Conservation (phyloP, 2,329 filamentous ascomycete genomes). For the Fusarium bactridioides region DNA sequence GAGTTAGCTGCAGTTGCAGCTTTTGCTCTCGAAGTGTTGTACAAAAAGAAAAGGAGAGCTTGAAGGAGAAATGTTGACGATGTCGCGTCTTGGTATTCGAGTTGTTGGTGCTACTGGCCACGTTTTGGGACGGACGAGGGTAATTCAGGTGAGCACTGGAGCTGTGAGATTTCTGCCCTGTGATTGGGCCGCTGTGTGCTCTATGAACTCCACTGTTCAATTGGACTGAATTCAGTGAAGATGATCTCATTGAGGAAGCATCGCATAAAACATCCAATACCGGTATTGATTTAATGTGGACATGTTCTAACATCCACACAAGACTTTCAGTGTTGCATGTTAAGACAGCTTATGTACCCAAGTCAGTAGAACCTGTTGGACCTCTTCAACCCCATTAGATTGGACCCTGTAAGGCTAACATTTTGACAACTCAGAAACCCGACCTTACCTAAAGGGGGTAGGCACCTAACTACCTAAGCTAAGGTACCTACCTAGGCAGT, state of each 20-base stretch:
- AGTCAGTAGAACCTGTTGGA: background rate
- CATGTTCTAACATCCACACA: background rate
- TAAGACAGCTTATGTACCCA: background rate
- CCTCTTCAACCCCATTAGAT: background rate
- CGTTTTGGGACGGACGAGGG: conserved; percentile 27
- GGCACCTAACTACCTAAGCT: too few relatives aligned
- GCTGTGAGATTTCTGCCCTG: conserved; percentile 34
- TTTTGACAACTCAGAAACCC: background rate
- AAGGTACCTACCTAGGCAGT: background rate
- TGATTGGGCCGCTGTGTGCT: conserved; percentile 34
- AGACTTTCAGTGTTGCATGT: background rate
- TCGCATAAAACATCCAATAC: background rate
- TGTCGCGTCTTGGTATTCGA: conserved; percentile 32
- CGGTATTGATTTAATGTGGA: too few relatives aligned
- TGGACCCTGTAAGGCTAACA: conserved; percentile 33
- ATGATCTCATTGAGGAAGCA: background rate
- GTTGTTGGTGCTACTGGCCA: conserved; percentile 29
- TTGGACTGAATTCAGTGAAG: background rate
- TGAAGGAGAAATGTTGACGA: conserved; percentile 11
- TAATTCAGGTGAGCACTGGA: conserved; percentile 15
- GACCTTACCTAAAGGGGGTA: background rate
- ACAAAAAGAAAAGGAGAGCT: background rate
- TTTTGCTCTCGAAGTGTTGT: conserved; percentile 12
- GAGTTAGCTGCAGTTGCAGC: conserved; percentile 21
- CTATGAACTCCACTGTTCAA: background rate